phyloP scores from a whole-genome alignment of 305 asterid genomes.

The Fraxinus baroniana region DNA sequence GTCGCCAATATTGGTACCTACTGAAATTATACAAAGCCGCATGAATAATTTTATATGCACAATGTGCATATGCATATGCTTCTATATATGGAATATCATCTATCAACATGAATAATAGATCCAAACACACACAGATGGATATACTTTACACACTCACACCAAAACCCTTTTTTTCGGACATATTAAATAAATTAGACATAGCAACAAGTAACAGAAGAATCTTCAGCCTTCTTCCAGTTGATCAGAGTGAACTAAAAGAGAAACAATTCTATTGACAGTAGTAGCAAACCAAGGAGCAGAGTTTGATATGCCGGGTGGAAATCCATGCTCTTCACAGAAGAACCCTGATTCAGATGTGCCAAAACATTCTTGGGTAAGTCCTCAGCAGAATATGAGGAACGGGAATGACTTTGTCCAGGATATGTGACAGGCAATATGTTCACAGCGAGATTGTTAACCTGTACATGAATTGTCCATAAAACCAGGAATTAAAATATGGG shows the following conservation, averaged over 20 bases:
- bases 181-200: background rate
- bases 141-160: conserved; percentile 1
- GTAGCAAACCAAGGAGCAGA: conserved; percentile 55
- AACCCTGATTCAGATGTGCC: conserved; percentile 58
- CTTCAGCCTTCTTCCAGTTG: conserved; percentile 11
- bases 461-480: conserved; percentile 11
- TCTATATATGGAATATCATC: background rate
- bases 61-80: background rate
- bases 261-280: background rate
- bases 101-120: background rate
- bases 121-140: background rate
- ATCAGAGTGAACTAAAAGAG: conserved; percentile 3
- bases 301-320: conserved; percentile 62
- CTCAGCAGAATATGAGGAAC: conserved; percentile 37
- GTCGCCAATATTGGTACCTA: conserved; percentile 67
- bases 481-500: background rate
- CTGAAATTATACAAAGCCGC: conserved; percentile 34
- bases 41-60: background rate
- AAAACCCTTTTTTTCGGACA: background rate
- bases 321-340: conserved; percentile 71
- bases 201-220: conserved; percentile 1
- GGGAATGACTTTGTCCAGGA: conserved; percentile 53
- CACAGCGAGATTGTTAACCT: conserved; percentile 46
- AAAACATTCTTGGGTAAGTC: conserved; percentile 66
- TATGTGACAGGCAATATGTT: conserved; percentile 34